Evolutionary conservation across 176 grass and related monocot genomes (phyloP), one percentile per base, ranked within the genome.

Genomic region (Lolium rigidum): DNA sequence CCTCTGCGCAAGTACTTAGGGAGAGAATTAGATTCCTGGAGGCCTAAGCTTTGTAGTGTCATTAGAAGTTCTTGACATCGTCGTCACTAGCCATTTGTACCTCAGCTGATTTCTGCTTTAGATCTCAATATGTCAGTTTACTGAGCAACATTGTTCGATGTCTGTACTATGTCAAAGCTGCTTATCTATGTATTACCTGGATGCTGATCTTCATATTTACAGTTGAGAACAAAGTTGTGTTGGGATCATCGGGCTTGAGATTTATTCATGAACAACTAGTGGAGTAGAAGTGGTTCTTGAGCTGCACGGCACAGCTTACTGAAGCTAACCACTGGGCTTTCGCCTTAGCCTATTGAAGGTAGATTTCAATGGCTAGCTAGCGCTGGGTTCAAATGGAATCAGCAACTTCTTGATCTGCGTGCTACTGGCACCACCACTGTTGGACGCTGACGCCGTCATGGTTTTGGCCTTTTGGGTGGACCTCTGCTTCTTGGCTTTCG

Each of bases 401-500:
- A 89, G 64, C 44, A 93, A 90, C 83, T 75, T 95, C 80, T 89
- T 95, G 64, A 13, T 87, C 77, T 90, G 80, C 55, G 78, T 86
- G 41, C 65, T 67, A 58, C 66, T 72, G 71, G 84, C 78, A 64
- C 12, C 26, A 62, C 44, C 65, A 74, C 55, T 60, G 21, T 41
- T 66, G 80, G 88, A 50, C 73, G 47, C 74, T 51, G 74, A 80
- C 76, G 82, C 75, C 18, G 63, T n/a, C 9, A 74, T 60, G n/a
- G 38, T 31, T n/a, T n/a, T n/a, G n/a, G 16, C 51, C n/a, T n/a
- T n/a, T n/a, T 74, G 25, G 75, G 21, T 84, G 9, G 80, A 48
- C 66, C 87, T 82, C 39, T 76, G 84, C 64, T 81, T 92, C 86
- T 98, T 94, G 16, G 90, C 86, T 58, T 86, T 95, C 46, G 96